These are phyloP conservation scores for Selaginella tamariscina DNA, from an alignment of 75 land plant species.

Conservation along the genomic window DNA sequence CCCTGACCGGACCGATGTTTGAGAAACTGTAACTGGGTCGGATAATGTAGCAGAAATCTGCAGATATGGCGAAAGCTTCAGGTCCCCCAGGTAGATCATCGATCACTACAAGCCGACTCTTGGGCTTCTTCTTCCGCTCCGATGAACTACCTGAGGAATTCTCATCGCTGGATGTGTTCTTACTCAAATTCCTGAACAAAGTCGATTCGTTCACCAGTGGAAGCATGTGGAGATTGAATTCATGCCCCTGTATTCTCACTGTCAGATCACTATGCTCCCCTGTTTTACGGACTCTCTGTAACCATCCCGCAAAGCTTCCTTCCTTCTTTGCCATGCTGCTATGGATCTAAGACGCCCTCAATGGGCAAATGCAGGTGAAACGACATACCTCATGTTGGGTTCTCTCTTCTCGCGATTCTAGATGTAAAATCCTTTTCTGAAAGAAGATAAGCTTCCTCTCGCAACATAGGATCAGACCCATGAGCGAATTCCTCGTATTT, in stretches of 20 bases:
- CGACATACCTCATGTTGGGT: not conserved
- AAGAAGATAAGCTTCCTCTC: constrained; percentile 1
- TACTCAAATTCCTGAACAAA: not conserved
- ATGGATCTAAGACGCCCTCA: not conserved
- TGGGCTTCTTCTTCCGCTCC: not conserved
- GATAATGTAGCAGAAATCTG: constrained; percentile 10
- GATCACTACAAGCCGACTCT: not conserved
- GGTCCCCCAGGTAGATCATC: not conserved
- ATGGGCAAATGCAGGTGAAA: not conserved
- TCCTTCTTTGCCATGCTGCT: constrained; percentile 2
- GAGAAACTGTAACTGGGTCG: not conserved
- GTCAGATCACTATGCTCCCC: constrained; percentile 11
- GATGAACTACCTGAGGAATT: not conserved
- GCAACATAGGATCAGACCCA: not conserved
- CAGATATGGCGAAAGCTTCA: constrained; percentile 1
- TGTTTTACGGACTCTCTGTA: constrained; percentile 6
- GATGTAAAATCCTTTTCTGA: not conserved
- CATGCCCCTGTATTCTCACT: not conserved
- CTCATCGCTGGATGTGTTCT: not conserved
- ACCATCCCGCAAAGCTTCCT: constrained; percentile 3
- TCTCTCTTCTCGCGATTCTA: not conserved
- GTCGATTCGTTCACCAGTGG: constrained; percentile 2
- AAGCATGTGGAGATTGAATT: constrained; percentile 8
- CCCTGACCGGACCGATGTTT: not conserved
- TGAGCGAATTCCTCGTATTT: not conserved